Percentiles rank a stretch among this genome's conserved stretches.
Evolutionary conservation across 495 filamentous ascomycete species (phyloP).

Genomic region (Lentithecium fluviatile): DNA sequence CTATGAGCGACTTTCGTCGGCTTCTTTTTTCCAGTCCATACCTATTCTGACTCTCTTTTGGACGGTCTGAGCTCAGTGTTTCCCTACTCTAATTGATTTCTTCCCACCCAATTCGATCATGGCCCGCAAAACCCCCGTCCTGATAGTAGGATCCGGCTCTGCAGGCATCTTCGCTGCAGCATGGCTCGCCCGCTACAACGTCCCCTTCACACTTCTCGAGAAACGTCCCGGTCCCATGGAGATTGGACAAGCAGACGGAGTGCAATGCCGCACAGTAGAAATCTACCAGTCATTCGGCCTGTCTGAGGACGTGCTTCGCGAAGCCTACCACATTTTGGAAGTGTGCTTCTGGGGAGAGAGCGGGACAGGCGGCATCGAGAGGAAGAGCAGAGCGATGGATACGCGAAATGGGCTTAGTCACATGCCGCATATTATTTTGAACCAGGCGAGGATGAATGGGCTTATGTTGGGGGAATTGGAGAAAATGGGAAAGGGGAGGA

Average conservation of each 20-base stretch:
- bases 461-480: slow-evolving; percentile 56
- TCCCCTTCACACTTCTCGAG: slow-evolving; percentile 65
- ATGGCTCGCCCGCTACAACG: slow-evolving; percentile 62
- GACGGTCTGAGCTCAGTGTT: too few relatives aligned
- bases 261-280: slow-evolving; percentile 78
- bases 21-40: too few relatives aligned
- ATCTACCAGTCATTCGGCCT: slow-evolving; percentile 78
- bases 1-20: too few relatives aligned
- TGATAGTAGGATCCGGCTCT: slow-evolving; percentile 68
- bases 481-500: slow-evolving; percentile 32
- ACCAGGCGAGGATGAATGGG: slow-evolving; percentile 72
- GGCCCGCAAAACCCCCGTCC: slow-evolving; percentile 47
- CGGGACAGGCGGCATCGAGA: slow-evolving; percentile 47
- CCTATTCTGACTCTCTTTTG: too few relatives aligned
- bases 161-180: slow-evolving; percentile 67
- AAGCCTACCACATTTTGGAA: slow-evolving; percentile 70
- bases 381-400: slow-evolving; percentile 58
- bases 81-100: too few relatives aligned
- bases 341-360: slow-evolving; percentile 44
- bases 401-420: slow-evolving; percentile 64
- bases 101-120: too few relatives aligned
- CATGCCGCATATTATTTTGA: slow-evolving; percentile 71
- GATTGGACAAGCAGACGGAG: slow-evolving; percentile 76
- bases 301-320: slow-evolving; percentile 65
- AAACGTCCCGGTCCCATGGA: slow-evolving; percentile 58